Evolutionary conservation across 768 basidiomycete genomes (phyloP), one percentile per base, ranked within the genome.

Genomic region (Dentipellis fragilis): DNA sequence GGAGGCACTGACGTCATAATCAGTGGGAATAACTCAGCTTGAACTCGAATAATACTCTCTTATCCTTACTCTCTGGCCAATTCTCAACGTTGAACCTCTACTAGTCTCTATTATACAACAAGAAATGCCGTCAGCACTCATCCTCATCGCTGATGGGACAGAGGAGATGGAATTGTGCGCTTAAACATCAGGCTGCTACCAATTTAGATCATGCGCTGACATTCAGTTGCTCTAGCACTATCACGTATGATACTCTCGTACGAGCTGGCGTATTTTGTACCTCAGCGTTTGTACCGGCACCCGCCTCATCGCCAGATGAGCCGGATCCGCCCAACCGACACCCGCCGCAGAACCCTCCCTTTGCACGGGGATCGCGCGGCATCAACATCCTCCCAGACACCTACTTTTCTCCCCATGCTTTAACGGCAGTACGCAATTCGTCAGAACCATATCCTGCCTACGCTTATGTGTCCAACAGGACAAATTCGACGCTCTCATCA

Each of bases 131-230:
- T 80, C 81, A 38, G 89, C 85, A 6, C 72, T 89, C 19, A 75
- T 92, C 49, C 72, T 92, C 21, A 78, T 92, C 23, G 85, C 89
- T 16, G 78, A 90, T 64, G 89, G 89, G 11, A 90, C 89, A 1
- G 89, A 92, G 66, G 89, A 92, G 70, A 90, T 89, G 83, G 89
- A 90, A 69, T 91, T 90, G 89, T 87, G 64, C 62, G 82, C 56
- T 2, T 16, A n/a, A 39, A 21, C 46, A 51, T 16, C 8, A 23
- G 17, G 29, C 37, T 22, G 19, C 51, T 17, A 21, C 34, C 12
- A 39, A 34, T 54, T 37, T 34, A 38, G 48, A 38, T 47, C 21
- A 5, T 17, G 45, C n/a, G 22, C 49, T 47, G 10, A 17, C 39
- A 29, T 35, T 59, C 40, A 42, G 21, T 22, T 54, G 22, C 54